phyloP scores from a whole-genome alignment of 2,329 filamentous ascomycete genomes.

The Penicillium occitanis region DNA sequence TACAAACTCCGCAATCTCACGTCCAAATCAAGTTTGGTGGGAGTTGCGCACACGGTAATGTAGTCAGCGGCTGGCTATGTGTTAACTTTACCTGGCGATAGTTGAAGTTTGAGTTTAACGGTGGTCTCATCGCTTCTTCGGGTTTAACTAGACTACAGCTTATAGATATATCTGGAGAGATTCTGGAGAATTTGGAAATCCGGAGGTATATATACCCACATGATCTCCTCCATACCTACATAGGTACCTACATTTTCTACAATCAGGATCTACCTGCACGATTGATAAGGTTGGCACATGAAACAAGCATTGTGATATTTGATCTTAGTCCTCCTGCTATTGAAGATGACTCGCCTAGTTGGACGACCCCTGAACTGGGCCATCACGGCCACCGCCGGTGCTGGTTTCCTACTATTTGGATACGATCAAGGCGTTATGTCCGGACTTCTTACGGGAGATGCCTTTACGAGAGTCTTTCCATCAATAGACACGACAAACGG shows the following conservation, averaged over 20 bases:
- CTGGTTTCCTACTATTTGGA: slow-evolving; percentile 12
- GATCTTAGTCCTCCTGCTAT: background rate
- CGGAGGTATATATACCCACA: background rate
- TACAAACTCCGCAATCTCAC: background rate
- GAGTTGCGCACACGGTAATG: background rate
- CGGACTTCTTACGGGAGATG: slow-evolving; percentile 11
- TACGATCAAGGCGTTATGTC: slow-evolving; percentile 16
- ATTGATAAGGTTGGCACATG: background rate
- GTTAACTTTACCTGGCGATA: background rate
- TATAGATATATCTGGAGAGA: background rate
- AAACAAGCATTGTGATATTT: background rate
- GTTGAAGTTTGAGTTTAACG: background rate
- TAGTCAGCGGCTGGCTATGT: background rate
- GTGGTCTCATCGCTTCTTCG: background rate
- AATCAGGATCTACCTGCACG: background rate
- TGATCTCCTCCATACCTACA: background rate
- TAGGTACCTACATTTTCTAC: background rate
- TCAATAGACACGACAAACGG: background rate
- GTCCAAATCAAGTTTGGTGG: background rate
- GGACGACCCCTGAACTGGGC: slow-evolving; percentile 13
- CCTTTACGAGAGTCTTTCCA: slow-evolving; percentile 7
- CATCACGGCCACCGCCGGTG: slow-evolving; percentile 8
- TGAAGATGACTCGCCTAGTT: slow-evolving; percentile 1
- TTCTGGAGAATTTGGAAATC: background rate
- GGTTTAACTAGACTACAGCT: background rate